Base-by-base conservation (phyloP, 1,139 yeast species). In the Blastobotrys persicus region DNA sequence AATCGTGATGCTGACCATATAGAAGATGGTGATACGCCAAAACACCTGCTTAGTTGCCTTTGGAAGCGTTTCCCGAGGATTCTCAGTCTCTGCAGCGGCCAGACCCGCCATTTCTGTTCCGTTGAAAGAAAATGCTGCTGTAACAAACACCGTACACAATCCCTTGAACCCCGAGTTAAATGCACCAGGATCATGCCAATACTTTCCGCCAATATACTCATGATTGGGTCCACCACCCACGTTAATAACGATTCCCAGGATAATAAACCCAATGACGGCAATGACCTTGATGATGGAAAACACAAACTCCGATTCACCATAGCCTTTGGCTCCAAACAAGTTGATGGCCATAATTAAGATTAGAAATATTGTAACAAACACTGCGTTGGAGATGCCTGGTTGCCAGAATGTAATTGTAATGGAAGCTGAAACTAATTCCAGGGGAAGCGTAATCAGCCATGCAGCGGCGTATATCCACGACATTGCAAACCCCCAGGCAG, bases 51-150 rank as follows among this genome's bases (percentile, higher is more conserved):
- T 83, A 57, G 79, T 78, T 39, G 88, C 88, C 51, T 73, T 71
- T 48, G 89, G 87, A 50, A 84, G 72, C 12, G 83, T 69, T 60
- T 73, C 74, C 66, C 82, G 74, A 47, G 95, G 95, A 66, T 85
- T 81, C 41, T 74, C 74, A 44, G 95, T 81, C 68, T 87, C 95
- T 13, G 91, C 88, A 40, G 94, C 89, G 28, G 92, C 88, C 53
- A 88, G 74, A 53, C 92, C 91, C 53, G 83, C 83, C 60, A 84
- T 76, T 70, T 87, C 95, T 51, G 85, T 79, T 59, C 92, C 92
- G 49, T 88, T 89, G 60, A 85, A 85, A 2, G 95, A 81, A 68
- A 88, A 88, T 2, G 95, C 92, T 31, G 96, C 94, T 31, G 83
- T 79, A 48, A 88, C 88, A 60, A 89, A 83, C 28, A 85, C 85